These are phyloP conservation scores for Yamadazyma siamensis DNA, from an alignment of 1,139 yeast species.

Conservation along the genomic window DNA sequence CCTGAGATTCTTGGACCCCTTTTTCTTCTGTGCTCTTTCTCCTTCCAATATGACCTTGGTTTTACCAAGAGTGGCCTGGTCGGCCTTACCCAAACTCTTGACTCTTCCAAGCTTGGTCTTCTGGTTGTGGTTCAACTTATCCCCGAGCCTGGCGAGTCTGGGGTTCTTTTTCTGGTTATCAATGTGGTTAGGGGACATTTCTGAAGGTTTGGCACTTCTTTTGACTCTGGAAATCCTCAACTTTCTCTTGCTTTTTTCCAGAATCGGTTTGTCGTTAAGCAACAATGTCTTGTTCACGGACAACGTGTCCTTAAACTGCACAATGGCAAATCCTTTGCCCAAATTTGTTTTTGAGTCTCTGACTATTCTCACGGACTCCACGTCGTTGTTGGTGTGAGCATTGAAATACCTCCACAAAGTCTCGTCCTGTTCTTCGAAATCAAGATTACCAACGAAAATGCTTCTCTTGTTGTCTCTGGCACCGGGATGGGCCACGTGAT, in stretches of 20 bases:
- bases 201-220: slow-evolving; percentile 46
- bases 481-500: slow-evolving; percentile 87
- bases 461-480: slow-evolving; percentile 81
- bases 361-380: slow-evolving; percentile 85
- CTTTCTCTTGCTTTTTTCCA: slow-evolving; percentile 51
- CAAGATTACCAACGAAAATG: slow-evolving; percentile 90
- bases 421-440: slow-evolving; percentile 91
- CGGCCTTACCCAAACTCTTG: slow-evolving; percentile 74
- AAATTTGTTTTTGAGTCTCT: slow-evolving; percentile 91
- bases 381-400: slow-evolving; percentile 54
- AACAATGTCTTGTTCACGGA: slow-evolving; percentile 81
- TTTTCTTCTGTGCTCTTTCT: slow-evolving; percentile 73
- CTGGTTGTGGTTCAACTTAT: slow-evolving; percentile 54
- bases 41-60: slow-evolving; percentile 19
- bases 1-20: slow-evolving; percentile 55
- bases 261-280: slow-evolving; percentile 67
- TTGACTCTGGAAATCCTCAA: slow-evolving; percentile 81
- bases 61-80: slow-evolving; percentile 62
- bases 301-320: slow-evolving; percentile 81
- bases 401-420: slow-evolving; percentile 80
- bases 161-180: slow-evolving; percentile 29
- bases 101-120: slow-evolving; percentile 72
- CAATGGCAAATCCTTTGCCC: slow-evolving; percentile 97
- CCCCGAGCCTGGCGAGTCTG: slow-evolving; percentile 10
- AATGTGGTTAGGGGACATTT: slow-evolving; percentile 43